phyloP scores from a whole-genome alignment of 352 stramenopile species.

The Globisporangium heterothallicum region DNA sequence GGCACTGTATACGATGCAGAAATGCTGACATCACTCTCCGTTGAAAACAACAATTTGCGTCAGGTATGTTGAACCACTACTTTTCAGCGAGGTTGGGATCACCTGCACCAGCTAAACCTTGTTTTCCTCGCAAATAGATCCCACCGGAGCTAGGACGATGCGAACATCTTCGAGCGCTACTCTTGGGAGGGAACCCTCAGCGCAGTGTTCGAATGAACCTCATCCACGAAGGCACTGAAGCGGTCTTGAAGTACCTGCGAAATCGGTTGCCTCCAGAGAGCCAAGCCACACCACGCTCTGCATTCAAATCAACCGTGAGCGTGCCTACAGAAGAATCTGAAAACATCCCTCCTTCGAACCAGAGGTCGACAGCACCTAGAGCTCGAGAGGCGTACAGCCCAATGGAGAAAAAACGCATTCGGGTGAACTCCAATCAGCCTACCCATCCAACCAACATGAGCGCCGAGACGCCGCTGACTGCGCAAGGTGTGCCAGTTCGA shows the following conservation, averaged over 20 bases:
- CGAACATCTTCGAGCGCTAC: conserved; percentile 50
- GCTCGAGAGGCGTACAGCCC: conserved; percentile 5
- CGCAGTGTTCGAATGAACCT: conserved; percentile 59
- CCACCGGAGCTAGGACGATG: conserved; percentile 53
- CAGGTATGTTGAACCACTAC: conserved; percentile 30
- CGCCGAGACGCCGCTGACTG: conserved; percentile 2
- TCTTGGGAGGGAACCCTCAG: conserved; percentile 72
- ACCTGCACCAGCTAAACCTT: no score
- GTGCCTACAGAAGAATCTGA: conserved; percentile 1
- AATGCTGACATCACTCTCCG: conserved; percentile 60
- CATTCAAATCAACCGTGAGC: not conserved
- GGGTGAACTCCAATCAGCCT: conserved; percentile 19
- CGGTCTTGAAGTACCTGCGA: conserved; percentile 66
- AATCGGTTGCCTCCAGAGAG: conserved; percentile 43
- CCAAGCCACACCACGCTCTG: not conserved
- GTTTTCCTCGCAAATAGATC: conserved; percentile 37
- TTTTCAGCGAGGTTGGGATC: no score
- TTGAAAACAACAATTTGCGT: conserved; percentile 82
- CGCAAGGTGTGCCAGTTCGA: not conserved
- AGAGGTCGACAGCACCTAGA: conserved; percentile 8
- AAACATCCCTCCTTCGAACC: conserved; percentile 17
- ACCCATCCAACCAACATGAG: not conserved
- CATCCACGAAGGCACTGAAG: conserved; percentile 62
- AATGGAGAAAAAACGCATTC: conserved; percentile 25
- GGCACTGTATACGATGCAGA: conserved; percentile 53